Evolutionary conservation across 2,329 filamentous ascomycete genomes (phyloP).

Genomic region (Fusarium sambucinum): DNA sequence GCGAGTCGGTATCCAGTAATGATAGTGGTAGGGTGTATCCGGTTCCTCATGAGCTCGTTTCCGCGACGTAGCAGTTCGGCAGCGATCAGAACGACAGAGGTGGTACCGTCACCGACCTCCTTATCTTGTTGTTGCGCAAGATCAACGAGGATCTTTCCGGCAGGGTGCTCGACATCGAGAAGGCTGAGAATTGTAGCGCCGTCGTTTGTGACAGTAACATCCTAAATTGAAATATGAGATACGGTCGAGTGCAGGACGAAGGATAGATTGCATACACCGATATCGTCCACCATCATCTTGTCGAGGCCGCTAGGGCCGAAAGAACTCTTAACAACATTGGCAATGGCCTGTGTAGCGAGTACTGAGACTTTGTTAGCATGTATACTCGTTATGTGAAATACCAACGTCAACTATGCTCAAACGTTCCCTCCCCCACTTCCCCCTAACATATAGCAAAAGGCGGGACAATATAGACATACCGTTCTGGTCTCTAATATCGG

Average conservation of each 20-base stretch:
- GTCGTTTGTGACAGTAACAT: conserved; percentile 99
- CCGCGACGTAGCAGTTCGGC: conserved; percentile 92
- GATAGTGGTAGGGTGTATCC: conserved; percentile 99
- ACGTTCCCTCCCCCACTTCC: conserved; percentile 40
- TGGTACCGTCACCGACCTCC: conserved; percentile 98
- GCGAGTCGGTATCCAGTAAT: conserved; percentile 98
- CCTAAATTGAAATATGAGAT: conserved; percentile 62
- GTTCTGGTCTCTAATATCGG: conserved; percentile 98
- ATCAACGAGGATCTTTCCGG: conserved; percentile 98
- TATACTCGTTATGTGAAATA: conserved; percentile 15
- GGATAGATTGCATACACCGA: conserved; percentile 74
- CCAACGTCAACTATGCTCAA: conserved; percentile 38
- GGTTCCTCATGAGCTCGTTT: conserved; percentile 99
- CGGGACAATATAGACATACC: conserved; percentile 63
- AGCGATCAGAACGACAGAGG: conserved; percentile 96
- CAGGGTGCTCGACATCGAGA: conserved; percentile 96
- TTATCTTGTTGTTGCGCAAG: conserved; percentile 98
- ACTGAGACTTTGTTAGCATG: conserved; percentile 64
- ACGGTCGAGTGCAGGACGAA: conserved; percentile 32
- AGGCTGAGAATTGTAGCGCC: conserved; percentile 96
- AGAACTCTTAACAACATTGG: conserved; percentile 98
- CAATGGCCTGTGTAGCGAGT: conserved; percentile 93
- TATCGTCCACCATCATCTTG: conserved; percentile 99
- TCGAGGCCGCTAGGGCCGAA: conserved; percentile 97
- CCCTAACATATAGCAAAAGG: conserved; percentile 43